Evolutionary conservation across 2,329 filamentous ascomycete species (phyloP), one percentile per base, ranked within the genome.

Genomic region (Alternaria brassicae): DNA sequence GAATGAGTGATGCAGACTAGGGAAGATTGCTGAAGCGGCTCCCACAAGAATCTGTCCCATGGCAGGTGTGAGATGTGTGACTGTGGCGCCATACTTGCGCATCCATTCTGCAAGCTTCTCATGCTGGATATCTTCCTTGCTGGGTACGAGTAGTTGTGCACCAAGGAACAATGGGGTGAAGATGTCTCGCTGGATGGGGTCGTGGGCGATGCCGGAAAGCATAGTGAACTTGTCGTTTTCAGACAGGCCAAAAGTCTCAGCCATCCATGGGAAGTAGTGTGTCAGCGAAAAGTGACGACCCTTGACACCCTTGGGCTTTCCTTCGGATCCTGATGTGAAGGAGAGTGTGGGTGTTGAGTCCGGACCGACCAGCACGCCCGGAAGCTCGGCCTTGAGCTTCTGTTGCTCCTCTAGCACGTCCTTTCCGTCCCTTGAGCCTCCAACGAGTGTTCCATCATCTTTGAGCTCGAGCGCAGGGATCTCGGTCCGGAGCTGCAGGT

Each of bases 41-140:
- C 93, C 93, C n/a, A 94, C 89, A 2, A 98, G 81, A 61, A 98
- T 95, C 70, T 97, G 92, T 55, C 93, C 93, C 93, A 98, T 97
- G 57, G 95, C 95, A 9, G 95, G 95, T 1, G 95, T 99, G 37
- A 98, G 81, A 78, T 98, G 95, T 12, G 90, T 92, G 19, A 93
- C 91, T 15, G 89, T 96, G 3, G 91, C 87, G 55, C 85, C 81
- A 72, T 91, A 86, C 52, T 89, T 86, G 52, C 84, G 83, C 85
- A 97, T 92, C 95, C 95, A 99, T 72, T 96, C 92, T 4, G 89
- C 89, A 13, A 97, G 82, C 69, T 84, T 88, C 79, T 97, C 93
- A 75, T 97, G 91, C 53, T 89, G 86, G 60, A 98, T 98, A 68
- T 93, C 88, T 63, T 97, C 93, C 57, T 86, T 86, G 10, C 91